These are phyloP conservation scores for Sporothrix sp. DNA, from an alignment of 2,329 filamentous ascomycete genomes.

Conservation along the genomic window DNA sequence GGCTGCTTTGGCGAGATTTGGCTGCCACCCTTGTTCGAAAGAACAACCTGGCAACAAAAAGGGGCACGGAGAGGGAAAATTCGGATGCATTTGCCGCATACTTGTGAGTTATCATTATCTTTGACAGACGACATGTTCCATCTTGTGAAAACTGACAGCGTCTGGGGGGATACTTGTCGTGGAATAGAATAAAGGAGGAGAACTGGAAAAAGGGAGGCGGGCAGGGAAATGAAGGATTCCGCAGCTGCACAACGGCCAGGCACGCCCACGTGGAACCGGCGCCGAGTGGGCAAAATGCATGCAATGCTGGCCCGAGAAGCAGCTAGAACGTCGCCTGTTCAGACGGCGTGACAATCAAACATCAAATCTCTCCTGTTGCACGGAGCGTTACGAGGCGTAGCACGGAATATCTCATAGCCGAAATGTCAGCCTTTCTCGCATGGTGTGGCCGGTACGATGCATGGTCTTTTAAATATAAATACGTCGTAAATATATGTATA, in stretches of 20 bases:
- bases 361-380: background rate
- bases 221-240: background rate
- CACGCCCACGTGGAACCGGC: conserved; percentile 2
- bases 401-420: too few relatives aligned
- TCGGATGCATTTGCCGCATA: background rate
- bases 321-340: background rate
- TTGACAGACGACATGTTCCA: too few relatives aligned
- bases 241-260: background rate
- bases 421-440: too few relatives aligned
- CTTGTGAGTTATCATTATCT: background rate
- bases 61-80: background rate
- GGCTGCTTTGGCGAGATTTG: too few relatives aligned
- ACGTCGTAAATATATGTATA: too few relatives aligned
- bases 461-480: too few relatives aligned
- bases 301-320: background rate
- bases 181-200: background rate
- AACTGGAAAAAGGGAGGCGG: background rate
- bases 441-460: too few relatives aligned
- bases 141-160: background rate
- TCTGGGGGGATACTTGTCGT: background rate
- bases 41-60: background rate
- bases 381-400: too few relatives aligned
- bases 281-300: background rate
- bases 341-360: too few relatives aligned
- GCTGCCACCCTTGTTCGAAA: too few relatives aligned